Conservation (phyloP, 23 red algal genomes). For the Gracilariopsis chorda region DNA sequence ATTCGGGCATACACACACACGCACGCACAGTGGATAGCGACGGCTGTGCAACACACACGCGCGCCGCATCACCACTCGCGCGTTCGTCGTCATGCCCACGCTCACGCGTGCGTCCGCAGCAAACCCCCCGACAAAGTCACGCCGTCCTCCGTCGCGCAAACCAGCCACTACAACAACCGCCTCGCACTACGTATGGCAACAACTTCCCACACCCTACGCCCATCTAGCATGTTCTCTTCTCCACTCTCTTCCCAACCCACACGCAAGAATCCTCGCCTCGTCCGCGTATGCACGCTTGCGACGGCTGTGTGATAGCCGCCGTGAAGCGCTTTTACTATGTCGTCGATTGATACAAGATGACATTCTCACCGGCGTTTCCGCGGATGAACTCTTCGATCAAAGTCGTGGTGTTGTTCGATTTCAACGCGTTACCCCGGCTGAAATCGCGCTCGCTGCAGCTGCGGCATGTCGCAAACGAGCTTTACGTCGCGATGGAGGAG, state of each 20-base stretch:
- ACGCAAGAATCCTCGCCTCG: neutral
- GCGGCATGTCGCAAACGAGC: neutral
- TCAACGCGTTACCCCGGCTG: neutral
- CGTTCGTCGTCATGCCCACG: too few species aligned
- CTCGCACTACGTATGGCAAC: neutral
- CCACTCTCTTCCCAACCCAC: neutral
- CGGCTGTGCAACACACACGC: too few species aligned
- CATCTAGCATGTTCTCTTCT: neutral
- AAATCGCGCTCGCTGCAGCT: neutral
- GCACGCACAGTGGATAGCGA: too few species aligned
- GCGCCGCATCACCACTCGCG: too few species aligned
- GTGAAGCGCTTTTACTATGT: neutral
- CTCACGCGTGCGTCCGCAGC: too few species aligned
- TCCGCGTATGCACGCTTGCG: neutral
- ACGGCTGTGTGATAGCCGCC: neutral
- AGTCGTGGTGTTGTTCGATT: neutral
- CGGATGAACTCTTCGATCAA: neutral
- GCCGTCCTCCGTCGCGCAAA: too few species aligned
- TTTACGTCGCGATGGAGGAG: too few species aligned
- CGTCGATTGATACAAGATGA: neutral
- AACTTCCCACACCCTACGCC: neutral
- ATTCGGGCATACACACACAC: too few species aligned
- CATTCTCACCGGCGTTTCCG: neutral
- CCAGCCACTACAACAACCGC: neutral
- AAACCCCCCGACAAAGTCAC: too few species aligned